These are phyloP conservation scores for Suhomyces faveliae DNA, from an alignment of 805 yeast species.

Conservation along the genomic window DNA sequence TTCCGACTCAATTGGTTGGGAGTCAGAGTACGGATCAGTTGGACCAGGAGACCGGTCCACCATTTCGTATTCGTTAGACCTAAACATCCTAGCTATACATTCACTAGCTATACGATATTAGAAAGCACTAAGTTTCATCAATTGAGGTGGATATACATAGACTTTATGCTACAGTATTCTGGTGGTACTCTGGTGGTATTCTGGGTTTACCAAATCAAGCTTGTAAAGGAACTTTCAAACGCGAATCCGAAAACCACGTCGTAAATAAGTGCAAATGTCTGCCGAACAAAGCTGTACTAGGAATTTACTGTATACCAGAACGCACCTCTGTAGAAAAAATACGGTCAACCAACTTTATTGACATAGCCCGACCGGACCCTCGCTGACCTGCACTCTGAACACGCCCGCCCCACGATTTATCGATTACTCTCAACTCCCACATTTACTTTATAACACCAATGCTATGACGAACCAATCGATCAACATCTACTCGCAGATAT, in stretches of 20 bases:
- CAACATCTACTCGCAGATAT: slow-evolving; percentile 23
- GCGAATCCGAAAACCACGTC: not conserved
- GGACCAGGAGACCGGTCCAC: slow-evolving; percentile 14
- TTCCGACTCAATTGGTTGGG: not conserved
- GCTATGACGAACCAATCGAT: slow-evolving; percentile 11
- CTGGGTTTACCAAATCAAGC: not conserved
- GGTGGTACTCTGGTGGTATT: not conserved
- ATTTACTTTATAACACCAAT: not conserved
- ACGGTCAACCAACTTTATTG: not conserved
- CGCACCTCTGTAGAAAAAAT: not conserved
- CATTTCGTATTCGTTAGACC: slow-evolving; percentile 20
- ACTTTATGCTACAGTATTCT: not conserved
- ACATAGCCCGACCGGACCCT: not conserved
- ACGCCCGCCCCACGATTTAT: not conserved
- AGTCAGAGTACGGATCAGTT: too few species aligned
- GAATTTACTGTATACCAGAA: not conserved
- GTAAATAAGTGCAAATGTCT: not conserved
- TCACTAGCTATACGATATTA: not conserved
- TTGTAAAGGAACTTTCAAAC: slow-evolving; percentile 3
- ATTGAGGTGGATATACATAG: not conserved
- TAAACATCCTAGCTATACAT: not conserved
- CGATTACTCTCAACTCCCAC: not conserved
- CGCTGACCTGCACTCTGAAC: not conserved
- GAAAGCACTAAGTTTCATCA: not conserved
- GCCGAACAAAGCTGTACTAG: not conserved